Evolutionary conservation across 257 asterid species (phyloP).

Genomic region (Solanum chaucha): DNA sequence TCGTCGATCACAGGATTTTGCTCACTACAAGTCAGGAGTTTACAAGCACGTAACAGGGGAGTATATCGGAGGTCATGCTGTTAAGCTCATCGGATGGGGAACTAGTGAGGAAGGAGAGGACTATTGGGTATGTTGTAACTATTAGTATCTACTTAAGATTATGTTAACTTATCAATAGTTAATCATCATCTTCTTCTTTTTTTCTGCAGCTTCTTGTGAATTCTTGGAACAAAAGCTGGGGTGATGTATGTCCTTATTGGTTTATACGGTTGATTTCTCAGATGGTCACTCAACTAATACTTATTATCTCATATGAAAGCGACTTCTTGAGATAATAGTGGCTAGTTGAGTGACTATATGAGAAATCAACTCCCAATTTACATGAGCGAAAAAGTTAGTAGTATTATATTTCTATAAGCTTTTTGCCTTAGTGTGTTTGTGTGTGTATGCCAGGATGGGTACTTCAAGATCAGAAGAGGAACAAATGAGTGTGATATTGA

Average conservation of each 20-base stretch:
- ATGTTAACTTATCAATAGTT: neutral
- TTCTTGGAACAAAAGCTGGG: conserved; percentile 98
- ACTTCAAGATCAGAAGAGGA: conserved; percentile 82
- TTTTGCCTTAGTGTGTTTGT: neutral
- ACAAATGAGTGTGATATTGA: conserved; percentile 94
- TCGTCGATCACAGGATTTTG: conserved; percentile 58
- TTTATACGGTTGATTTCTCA: neutral
- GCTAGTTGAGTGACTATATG: neutral
- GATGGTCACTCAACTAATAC: neutral
- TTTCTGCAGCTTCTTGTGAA: conserved; percentile 72
- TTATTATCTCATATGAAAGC: neutral
- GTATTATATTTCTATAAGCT: neutral
- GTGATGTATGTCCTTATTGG: conserved; percentile 54
- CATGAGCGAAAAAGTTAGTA: neutral
- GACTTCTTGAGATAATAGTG: neutral
- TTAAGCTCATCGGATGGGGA: conserved; percentile 95
- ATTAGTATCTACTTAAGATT: neutral
- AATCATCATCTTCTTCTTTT: neutral
- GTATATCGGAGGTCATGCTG: conserved; percentile 84
- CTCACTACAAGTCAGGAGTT: conserved; percentile 87
- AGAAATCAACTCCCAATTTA: neutral
- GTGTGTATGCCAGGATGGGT: conserved; percentile 58
- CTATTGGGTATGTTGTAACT: conserved; percentile 54
- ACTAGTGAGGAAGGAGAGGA: conserved; percentile 69
- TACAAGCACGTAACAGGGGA: conserved; percentile 66